Percentiles rank a stretch among this genome's conserved stretches.
These are phyloP conservation scores for Podospora australis DNA, from an alignment of 495 filamentous ascomycete species.

Conservation along the genomic window DNA sequence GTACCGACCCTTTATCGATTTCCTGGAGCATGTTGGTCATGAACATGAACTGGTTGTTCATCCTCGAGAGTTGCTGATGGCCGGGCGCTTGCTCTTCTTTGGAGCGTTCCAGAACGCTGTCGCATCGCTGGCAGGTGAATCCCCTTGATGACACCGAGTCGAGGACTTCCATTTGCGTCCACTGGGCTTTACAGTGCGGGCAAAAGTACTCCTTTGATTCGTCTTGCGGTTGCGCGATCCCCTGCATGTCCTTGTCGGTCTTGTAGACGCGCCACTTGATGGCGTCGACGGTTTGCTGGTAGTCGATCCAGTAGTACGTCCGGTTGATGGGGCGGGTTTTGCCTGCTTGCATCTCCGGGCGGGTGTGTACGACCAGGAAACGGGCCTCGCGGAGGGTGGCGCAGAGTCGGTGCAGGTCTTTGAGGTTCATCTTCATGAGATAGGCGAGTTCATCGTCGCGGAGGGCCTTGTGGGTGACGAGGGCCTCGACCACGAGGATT, in stretches of 20 bases:
- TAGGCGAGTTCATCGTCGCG: conserved; percentile 82
- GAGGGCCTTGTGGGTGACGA: conserved; percentile 83
- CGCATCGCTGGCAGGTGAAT: conserved; percentile 81
- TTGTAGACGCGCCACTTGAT: conserved; percentile 90
- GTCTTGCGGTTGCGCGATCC: conserved; percentile 65
- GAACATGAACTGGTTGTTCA: conserved; percentile 80
- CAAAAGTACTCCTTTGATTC: conserved; percentile 91
- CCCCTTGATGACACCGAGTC: conserved; percentile 60
- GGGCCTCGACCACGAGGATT: conserved; percentile 84
- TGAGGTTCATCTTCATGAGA: conserved; percentile 77
- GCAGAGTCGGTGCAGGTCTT: conserved; percentile 83
- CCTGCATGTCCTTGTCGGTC: conserved; percentile 77
- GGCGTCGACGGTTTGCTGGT: conserved; percentile 87
- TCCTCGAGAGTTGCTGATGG: conserved; percentile 81
- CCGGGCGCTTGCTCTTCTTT: conserved; percentile 57
- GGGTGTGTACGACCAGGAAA: conserved; percentile 74
- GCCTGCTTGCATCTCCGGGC: conserved; percentile 70
- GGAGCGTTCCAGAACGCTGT: conserved; percentile 60
- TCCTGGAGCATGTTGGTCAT: conserved; percentile 79
- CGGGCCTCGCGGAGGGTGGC: conserved; percentile 78
- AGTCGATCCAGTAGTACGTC: conserved; percentile 96
- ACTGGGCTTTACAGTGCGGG: conserved; percentile 69
- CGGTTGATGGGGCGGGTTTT: conserved; percentile 73
- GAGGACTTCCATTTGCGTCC: conserved; percentile 79
- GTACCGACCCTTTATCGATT: conserved; percentile 77